Evolutionary conservation across 2,329 filamentous ascomycete species (phyloP).

Genomic region (Microdochium trichocladiopsis): DNA sequence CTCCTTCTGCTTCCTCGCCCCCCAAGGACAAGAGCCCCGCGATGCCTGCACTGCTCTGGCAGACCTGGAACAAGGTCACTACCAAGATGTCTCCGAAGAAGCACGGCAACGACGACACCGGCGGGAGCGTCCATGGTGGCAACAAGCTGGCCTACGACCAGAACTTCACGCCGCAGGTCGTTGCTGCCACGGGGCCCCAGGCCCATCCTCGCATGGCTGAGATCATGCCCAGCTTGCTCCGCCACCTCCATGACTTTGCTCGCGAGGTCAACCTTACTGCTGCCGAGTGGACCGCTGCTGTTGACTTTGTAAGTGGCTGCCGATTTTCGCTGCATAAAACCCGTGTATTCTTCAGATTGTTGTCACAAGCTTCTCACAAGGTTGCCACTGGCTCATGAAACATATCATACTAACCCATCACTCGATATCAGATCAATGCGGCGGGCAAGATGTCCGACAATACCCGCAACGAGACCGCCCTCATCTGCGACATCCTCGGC

Average conservation of each 20-base stretch:
- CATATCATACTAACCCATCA: not conserved
- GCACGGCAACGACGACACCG: constrained; percentile 1
- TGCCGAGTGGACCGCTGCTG: constrained; percentile 72
- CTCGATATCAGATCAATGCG: constrained; percentile 48
- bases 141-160: constrained; percentile 9
- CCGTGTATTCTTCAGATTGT: not conserved
- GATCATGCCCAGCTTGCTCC: constrained; percentile 61
- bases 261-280: constrained; percentile 72
- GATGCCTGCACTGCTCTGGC: not conserved
- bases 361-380: not conserved
- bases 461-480: constrained; percentile 60
- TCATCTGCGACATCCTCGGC: constrained; percentile 61
- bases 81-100: not conserved
- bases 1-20: not conserved
- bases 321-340: constrained; percentile 11
- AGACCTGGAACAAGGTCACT: constrained; percentile 1
- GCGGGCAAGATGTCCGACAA: constrained; percentile 56
- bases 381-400: too few relatives aligned
- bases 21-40: not conserved
- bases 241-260: constrained; percentile 74
- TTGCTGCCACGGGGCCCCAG: constrained; percentile 67
- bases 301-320: constrained; percentile 41
- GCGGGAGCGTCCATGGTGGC: not conserved
- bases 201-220: constrained; percentile 61
- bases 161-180: constrained; percentile 64